These are phyloP conservation scores for Penicillium crystallinum DNA, from an alignment of 495 filamentous ascomycete species.

Conservation along the genomic window DNA sequence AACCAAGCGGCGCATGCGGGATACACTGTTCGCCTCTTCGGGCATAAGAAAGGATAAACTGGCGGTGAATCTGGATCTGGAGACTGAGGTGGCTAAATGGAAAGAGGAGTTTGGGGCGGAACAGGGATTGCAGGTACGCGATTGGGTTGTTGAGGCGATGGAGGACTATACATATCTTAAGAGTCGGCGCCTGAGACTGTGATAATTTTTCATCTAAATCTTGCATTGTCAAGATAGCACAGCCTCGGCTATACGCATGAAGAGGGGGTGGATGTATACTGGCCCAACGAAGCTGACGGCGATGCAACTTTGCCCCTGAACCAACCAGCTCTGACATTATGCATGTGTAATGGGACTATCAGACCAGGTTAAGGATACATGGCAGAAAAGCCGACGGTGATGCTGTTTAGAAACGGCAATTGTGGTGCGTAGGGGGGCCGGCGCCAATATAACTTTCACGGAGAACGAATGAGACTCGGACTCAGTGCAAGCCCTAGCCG, in stretches of 20 bases:
- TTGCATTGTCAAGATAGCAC: background rate
- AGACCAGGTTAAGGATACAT: background rate
- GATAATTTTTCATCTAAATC: background rate
- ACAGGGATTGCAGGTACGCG: background rate
- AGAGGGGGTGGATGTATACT: background rate
- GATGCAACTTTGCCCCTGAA: background rate
- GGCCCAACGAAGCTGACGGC: background rate
- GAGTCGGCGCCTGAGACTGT: background rate
- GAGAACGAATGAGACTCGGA: background rate
- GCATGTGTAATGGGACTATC: background rate
- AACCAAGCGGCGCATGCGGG: background rate
- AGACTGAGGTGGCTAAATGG: background rate
- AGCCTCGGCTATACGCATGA: background rate
- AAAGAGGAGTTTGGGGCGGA: background rate
- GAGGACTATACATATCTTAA: background rate
- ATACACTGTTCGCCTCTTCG: background rate
- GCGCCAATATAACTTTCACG: constrained; percentile 4
- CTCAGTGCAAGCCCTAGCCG: background rate
- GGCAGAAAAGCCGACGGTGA: background rate
- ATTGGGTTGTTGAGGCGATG: background rate
- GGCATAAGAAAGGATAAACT: background rate
- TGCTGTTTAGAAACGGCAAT: background rate
- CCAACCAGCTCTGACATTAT: background rate
- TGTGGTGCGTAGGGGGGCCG: background rate
- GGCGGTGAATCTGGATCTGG: background rate